Percentiles rank a stretch among this genome's conserved stretches.
These are phyloP conservation scores for Aspergillus wentii DNA, from an alignment of 495 filamentous ascomycete species.

Conservation along the genomic window DNA sequence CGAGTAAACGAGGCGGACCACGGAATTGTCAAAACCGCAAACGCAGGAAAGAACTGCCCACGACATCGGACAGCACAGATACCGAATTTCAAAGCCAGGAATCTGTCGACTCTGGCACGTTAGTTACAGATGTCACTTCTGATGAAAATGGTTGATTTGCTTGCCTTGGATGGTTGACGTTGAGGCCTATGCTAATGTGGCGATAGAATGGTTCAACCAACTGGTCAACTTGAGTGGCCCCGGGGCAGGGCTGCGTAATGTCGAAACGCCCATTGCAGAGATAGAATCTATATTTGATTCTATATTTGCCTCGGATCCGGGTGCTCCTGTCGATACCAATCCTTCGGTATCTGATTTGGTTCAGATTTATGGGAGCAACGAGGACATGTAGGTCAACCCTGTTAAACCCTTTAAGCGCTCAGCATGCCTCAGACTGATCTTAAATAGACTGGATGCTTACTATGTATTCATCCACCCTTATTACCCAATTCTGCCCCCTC, in stretches of 20 bases:
- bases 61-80: too few species aligned
- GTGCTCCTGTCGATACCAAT: background rate
- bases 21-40: slow-evolving; percentile 15
- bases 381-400: slow-evolving; percentile 14
- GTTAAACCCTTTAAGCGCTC: too few species aligned
- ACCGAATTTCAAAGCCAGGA: too few species aligned
- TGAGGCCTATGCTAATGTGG: background rate
- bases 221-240: slow-evolving; percentile 9
- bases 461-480: slow-evolving; percentile 48
- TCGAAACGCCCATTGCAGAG: slow-evolving; percentile 12
- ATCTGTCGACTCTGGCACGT: too few species aligned
- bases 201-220: slow-evolving; percentile 10
- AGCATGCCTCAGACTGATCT: too few species aligned
- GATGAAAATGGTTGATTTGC: too few species aligned
- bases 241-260: slow-evolving; percentile 10
- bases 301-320: slow-evolving; percentile 8
- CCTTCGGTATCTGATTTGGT: slow-evolving; percentile 1
- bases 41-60: background rate
- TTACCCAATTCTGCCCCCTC: slow-evolving; percentile 44
- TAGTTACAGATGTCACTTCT: too few species aligned
- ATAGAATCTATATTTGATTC: slow-evolving; percentile 17
- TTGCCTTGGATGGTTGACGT: background rate
- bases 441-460: slow-evolving; percentile 44
- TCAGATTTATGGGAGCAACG: slow-evolving; percentile 15
- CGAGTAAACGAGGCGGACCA: slow-evolving; percentile 39